These are phyloP conservation scores for Narthecium ossifragum DNA, from an alignment of 106 monocot genomes.

Conservation along the genomic window DNA sequence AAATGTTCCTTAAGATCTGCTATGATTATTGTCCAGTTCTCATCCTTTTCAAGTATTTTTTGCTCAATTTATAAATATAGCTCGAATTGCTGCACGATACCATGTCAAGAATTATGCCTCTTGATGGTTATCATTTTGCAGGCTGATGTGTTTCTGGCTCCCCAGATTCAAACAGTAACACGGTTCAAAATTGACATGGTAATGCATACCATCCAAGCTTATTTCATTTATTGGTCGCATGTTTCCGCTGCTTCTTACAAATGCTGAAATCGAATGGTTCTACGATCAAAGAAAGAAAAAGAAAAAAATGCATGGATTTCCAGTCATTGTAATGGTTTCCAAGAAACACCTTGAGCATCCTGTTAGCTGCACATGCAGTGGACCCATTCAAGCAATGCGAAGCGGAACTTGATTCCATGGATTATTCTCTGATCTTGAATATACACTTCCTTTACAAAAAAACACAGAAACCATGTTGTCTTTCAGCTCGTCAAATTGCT, in stretches of 20 bases:
- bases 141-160: slow-evolving; percentile 58
- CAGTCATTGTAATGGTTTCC: too few relatives aligned
- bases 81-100: not conserved
- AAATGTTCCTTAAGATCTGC: not conserved
- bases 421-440: not conserved
- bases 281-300: too few relatives aligned
- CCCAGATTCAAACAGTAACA: slow-evolving; percentile 26
- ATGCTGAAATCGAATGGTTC: too few relatives aligned
- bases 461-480: too few relatives aligned
- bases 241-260: too few relatives aligned
- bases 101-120: too few relatives aligned
- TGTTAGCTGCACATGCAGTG: not conserved
- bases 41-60: not conserved
- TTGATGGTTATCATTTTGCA: slow-evolving; percentile 13
- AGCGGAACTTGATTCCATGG: not conserved
- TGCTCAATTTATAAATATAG: not conserved
- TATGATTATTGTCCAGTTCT: too few relatives aligned
- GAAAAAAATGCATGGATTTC: too few relatives aligned
- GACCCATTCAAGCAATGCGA: not conserved
- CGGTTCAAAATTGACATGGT: slow-evolving; percentile 48
- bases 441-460: too few relatives aligned
- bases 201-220: slow-evolving; percentile 1
- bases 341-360: too few relatives aligned
- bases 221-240: too few relatives aligned
- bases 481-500: too few relatives aligned